Percentiles rank a stretch among this genome's conserved stretches.
These are phyloP conservation scores for Phaeolepiota aurea DNA, from an alignment of 768 basidiomycete species.

Conservation along the genomic window DNA sequence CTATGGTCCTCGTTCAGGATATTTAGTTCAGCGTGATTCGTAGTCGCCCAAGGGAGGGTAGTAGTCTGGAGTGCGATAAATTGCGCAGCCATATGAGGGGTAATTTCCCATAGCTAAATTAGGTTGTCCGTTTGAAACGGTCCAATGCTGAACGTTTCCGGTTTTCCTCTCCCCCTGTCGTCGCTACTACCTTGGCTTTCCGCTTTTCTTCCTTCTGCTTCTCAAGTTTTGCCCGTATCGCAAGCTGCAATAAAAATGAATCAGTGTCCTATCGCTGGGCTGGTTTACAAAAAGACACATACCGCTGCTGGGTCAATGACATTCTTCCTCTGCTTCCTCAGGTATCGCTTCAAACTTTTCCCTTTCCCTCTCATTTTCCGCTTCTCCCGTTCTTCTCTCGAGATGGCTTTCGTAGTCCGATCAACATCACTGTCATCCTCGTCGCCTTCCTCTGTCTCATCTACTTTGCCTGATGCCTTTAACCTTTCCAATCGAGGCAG, in stretches of 20 bases:
- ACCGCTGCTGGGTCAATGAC: slow-evolving; percentile 81
- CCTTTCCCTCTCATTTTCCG: slow-evolving; percentile 82
- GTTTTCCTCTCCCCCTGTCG: too few species aligned
- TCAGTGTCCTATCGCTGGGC: background rate
- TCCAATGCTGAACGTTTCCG: too few species aligned
- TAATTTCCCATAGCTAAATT: background rate
- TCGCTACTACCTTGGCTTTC: background rate
- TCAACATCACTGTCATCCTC: slow-evolving; percentile 32
- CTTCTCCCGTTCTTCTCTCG: slow-evolving; percentile 46
- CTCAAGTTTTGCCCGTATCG: slow-evolving; percentile 59
- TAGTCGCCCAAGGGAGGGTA: too few species aligned
- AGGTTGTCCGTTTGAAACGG: background rate
- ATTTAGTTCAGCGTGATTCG: too few species aligned
- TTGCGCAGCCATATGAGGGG: too few species aligned
- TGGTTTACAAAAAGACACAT: slow-evolving; percentile 12
- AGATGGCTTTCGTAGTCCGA: slow-evolving; percentile 20
- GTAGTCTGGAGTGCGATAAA: too few species aligned
- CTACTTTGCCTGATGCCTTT: slow-evolving; percentile 64
- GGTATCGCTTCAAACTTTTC: slow-evolving; percentile 77
- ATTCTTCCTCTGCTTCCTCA: slow-evolving; percentile 92
- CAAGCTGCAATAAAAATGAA: slow-evolving; percentile 28
- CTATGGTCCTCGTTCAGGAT: too few species aligned
- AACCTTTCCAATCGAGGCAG: slow-evolving; percentile 74
- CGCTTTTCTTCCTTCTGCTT: slow-evolving; percentile 41
- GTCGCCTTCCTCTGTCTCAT: slow-evolving; percentile 42